phyloP scores from a whole-genome alignment of 495 filamentous ascomycete species.

The Daldinia bambusicola region DNA sequence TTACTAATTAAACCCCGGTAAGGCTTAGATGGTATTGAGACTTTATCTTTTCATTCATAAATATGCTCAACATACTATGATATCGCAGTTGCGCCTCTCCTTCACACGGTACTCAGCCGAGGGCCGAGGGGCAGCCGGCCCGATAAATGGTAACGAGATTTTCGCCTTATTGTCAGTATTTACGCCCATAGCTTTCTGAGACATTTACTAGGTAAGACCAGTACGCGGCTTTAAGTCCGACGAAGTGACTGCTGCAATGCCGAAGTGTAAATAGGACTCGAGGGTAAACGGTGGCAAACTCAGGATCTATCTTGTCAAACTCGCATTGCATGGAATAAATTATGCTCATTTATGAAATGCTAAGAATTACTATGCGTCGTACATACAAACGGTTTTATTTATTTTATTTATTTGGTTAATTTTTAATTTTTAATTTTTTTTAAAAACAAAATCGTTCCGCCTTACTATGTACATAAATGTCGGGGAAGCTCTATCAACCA shows the following conservation, averaged over 20 bases:
- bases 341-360: neutral
- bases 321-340: neutral
- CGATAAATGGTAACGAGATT: constrained; percentile 23
- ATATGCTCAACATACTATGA: too few species aligned
- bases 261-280: neutral
- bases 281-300: neutral
- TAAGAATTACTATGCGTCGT: too few species aligned
- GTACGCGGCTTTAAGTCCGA: constrained; percentile 26
- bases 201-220: constrained; percentile 14
- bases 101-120: constrained; percentile 8
- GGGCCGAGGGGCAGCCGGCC: constrained; percentile 7
- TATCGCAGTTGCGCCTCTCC: neutral
- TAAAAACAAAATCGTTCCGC: too few species aligned
- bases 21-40: neutral
- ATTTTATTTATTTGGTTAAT: too few species aligned
- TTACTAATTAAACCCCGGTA: constrained; percentile 18
- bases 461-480: neutral
- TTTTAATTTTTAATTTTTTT: too few species aligned
- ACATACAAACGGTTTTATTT: too few species aligned
- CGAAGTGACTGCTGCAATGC: constrained; percentile 1
- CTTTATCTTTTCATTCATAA: neutral
- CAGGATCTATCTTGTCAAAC: neutral
- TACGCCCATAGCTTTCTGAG: constrained; percentile 18
- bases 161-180: constrained; percentile 21
- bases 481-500: constrained; percentile 4